These are phyloP conservation scores for Penicillium verrucosum DNA, from an alignment of 2,329 filamentous ascomycete genomes.

Conservation along the genomic window DNA sequence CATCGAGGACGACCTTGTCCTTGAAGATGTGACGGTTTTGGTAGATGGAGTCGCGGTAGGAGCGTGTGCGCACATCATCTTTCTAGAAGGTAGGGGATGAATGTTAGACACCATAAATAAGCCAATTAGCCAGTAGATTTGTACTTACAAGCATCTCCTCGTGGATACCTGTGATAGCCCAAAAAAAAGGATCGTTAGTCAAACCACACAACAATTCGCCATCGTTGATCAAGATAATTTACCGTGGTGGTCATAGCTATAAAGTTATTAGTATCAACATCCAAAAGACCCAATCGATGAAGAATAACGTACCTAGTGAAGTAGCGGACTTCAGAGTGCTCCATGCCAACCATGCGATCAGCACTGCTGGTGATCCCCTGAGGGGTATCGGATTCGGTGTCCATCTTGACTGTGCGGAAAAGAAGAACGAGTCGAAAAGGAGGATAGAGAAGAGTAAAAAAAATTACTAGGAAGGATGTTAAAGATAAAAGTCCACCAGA, in stretches of 20 bases:
- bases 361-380: constrained; percentile 41
- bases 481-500: constrained; percentile 16
- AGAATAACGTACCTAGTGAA: constrained; percentile 76
- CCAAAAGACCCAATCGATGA: constrained; percentile 1
- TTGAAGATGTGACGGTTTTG: constrained; percentile 94
- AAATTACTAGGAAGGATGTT: constrained; percentile 2
- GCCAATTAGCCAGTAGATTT: constrained; percentile 6
- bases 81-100: constrained; percentile 57
- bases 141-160: constrained; percentile 92
- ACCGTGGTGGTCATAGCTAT: constrained; percentile 97
- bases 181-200: constrained; percentile 30
- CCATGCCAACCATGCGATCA: constrained; percentile 59
- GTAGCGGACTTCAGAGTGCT: constrained; percentile 97
- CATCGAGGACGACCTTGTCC: constrained; percentile 91
- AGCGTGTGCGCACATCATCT: constrained; percentile 95
- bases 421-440: constrained; percentile 9
- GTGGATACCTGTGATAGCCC: constrained; percentile 68
- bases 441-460: constrained; percentile 6
- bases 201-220: constrained; percentile 13
- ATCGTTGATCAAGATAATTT: constrained; percentile 40
- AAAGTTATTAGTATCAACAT: constrained; percentile 17
- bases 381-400: constrained; percentile 25
- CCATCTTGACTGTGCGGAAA: constrained; percentile 27
- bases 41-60: constrained; percentile 95
- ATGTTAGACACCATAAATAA: background rate